phyloP scores from a whole-genome alignment of 306 rosid species.

The Prinsepia uniflora region DNA sequence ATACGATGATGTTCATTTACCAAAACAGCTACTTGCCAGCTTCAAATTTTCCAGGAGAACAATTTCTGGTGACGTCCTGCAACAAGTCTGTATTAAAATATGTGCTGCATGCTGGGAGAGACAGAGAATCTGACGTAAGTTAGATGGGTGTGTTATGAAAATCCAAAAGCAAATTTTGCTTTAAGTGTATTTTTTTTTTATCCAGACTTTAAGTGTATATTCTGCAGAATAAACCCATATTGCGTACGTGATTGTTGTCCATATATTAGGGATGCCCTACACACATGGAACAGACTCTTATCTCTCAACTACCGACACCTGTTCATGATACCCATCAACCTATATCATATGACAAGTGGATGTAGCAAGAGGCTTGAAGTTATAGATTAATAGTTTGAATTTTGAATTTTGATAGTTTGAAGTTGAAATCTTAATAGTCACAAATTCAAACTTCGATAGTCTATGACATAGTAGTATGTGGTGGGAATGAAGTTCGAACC shows the following conservation, averaged over 20 bases:
- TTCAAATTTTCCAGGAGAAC: not conserved
- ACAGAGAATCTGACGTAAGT: constrained; percentile 3
- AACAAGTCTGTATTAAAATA: not conserved
- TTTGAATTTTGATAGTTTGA: no score
- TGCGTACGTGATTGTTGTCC: constrained; percentile 8
- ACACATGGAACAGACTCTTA: constrained; percentile 20
- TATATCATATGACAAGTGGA: no score
- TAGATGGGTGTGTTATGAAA: not conserved
- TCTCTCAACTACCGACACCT: constrained; percentile 26
- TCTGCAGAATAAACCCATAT: constrained; percentile 27
- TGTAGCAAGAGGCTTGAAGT: no score
- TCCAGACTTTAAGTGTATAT: constrained; percentile 26
- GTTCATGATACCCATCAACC: no score
- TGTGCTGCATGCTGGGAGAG: not conserved
- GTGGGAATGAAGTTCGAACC: no score
- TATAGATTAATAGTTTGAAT: no score
- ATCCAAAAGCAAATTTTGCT: constrained; percentile 11
- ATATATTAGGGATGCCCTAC: constrained; percentile 1
- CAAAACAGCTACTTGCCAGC: not conserved
- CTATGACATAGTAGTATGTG: no score
- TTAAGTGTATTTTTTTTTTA: no score
- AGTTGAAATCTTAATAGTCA: no score
- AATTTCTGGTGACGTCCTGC: constrained; percentile 3
- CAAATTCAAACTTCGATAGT: no score
- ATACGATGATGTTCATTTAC: not conserved